Evolutionary conservation across 257 asterid species (phyloP).

Genomic region (Avicennia marina): DNA sequence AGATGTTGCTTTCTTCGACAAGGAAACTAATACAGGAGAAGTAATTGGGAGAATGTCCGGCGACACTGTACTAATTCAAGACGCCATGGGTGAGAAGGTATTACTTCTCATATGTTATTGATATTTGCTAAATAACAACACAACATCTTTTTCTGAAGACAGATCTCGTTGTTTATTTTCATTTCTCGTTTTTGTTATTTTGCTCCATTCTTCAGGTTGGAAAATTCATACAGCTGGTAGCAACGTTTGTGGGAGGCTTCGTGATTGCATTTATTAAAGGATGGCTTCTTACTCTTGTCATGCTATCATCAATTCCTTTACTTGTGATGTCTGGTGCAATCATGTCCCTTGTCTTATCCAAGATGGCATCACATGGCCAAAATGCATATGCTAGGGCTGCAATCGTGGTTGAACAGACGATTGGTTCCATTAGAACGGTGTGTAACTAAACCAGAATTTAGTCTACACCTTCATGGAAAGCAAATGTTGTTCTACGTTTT

Average conservation of each 20-base stretch:
- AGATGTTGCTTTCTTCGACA: slow-evolving; percentile 79
- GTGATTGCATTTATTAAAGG: slow-evolving; percentile 56
- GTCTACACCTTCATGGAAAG: background rate
- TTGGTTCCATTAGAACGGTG: slow-evolving; percentile 68
- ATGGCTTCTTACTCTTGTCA: slow-evolving; percentile 69
- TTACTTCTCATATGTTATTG: background rate
- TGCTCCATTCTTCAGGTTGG: slow-evolving; percentile 42
- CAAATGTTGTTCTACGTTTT: too few species aligned
- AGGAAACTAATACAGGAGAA: slow-evolving; percentile 69
- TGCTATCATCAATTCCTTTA: slow-evolving; percentile 53
- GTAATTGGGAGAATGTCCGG: slow-evolving; percentile 66
- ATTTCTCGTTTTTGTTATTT: background rate
- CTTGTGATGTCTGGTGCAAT: slow-evolving; percentile 45
- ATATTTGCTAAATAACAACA: too few species aligned
- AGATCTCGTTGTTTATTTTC: background rate
- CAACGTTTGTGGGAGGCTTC: slow-evolving; percentile 62
- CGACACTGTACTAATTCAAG: slow-evolving; percentile 69
- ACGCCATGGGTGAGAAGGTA: slow-evolving; percentile 87
- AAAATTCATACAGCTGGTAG: slow-evolving; percentile 49
- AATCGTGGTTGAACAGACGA: slow-evolving; percentile 51
- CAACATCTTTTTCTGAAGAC: background rate
- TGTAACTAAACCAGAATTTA: background rate
- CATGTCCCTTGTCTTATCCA: slow-evolving; percentile 38
- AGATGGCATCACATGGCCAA: slow-evolving; percentile 48
- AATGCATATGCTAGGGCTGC: slow-evolving; percentile 64